Evolutionary conservation across 2,329 filamentous ascomycete genomes (phyloP), one percentile per base, ranked within the genome.

Genomic region (Colletotrichum navitas): DNA sequence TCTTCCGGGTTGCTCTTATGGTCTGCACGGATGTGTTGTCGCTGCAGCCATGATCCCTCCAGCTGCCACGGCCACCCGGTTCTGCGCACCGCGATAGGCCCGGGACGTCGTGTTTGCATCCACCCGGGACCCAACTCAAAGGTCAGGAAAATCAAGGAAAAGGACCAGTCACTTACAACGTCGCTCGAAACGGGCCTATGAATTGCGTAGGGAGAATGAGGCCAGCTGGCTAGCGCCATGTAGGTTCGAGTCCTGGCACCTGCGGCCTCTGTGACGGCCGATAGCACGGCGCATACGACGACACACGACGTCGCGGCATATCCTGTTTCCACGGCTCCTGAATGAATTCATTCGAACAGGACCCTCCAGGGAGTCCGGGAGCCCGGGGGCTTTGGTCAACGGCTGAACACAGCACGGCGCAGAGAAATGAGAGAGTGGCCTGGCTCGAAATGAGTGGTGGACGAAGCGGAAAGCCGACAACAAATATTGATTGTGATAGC

Each of bases 1-100:
- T 68, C 67, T 56, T 60, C 63, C 45, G 43, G 65, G 14, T 63
- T 49, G 45, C 56, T 59, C 49, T 55, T 45, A 36, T 36, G 18
- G 49, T 54, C 74, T 83, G 83, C 82, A 83, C 72, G 79, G 82
- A 79, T 84, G 82, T 76, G 83, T 80, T 84, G 83, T 81, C 78
- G 78, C 76, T 83, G 82, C 84, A 85, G 80, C 80, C 80, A 80
- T 81, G 71, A 81, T 80, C 80, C 80, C 79, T 83, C 79, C 76
- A 80, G 47, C 52, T 59, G 52, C 81, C 79, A 77, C 78, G 77
- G 79, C 79, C 77, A 76, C 18, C 71, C 73, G 68, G 75, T 74
- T 76, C 71, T 77, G 74, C 74, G 73, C 71, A 72, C 68, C 76
- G 73, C 83, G 81, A 87, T 86, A 87, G 85, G 85, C 79, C 79